Evolutionary conservation across 768 basidiomycete species (phyloP).

Genomic region (Astraeus odoratus): DNA sequence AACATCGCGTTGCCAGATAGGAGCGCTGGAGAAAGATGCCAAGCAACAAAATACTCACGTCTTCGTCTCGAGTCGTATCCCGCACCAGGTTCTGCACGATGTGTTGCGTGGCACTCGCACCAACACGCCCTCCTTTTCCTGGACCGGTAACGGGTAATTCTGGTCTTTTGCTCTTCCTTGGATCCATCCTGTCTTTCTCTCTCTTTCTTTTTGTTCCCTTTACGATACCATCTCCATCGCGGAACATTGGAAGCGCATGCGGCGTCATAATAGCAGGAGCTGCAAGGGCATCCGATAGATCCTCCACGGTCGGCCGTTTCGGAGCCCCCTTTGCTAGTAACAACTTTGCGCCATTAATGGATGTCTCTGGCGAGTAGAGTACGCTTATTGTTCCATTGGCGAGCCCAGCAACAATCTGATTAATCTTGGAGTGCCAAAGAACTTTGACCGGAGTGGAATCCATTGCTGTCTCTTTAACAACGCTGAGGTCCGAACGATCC

Average conservation of each 20-base stretch:
- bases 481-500: conserved; percentile 60
- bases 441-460: conserved; percentile 84
- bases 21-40: conserved; percentile 12
- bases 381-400: conserved; percentile 86
- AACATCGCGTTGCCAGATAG: conserved; percentile 1
- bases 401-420: conserved; percentile 86
- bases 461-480: conserved; percentile 59
- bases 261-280: conserved; percentile 90
- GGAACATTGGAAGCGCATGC: conserved; percentile 88
- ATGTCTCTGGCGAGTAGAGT: conserved; percentile 86
- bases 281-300: conserved; percentile 80
- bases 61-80: conserved; percentile 86
- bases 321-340: conserved; percentile 82
- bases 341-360: conserved; percentile 88
- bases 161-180: conserved; percentile 86
- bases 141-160: conserved; percentile 91
- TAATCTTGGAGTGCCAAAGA: conserved; percentile 94
- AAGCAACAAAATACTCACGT: conserved; percentile 61
- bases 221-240: conserved; percentile 64
- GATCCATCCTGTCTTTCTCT: conserved; percentile 84
- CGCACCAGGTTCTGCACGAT: conserved; percentile 92
- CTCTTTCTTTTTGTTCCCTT: conserved; percentile 80
- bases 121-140: conserved; percentile 89
- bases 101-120: conserved; percentile 95
- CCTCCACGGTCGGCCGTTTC: conserved; percentile 75